phyloP scores from a whole-genome alignment of 371 early-diverging fungal species.

The Rhizopus microsporus region DNA sequence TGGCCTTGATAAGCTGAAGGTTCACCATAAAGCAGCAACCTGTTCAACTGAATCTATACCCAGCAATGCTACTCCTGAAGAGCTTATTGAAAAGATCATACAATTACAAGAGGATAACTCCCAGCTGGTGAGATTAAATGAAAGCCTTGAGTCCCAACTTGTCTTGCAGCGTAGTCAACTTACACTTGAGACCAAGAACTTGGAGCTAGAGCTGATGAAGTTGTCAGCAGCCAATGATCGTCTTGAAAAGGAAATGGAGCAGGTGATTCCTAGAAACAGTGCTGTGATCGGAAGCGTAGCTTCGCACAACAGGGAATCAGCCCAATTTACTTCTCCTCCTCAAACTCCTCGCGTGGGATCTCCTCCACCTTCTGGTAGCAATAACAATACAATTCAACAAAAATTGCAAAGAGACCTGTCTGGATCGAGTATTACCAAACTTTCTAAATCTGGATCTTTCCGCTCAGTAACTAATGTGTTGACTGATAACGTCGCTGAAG shows the following conservation, averaged over 20 bases:
- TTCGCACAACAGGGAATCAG: slow-evolving; percentile 24
- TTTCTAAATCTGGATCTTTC: slow-evolving; percentile 38
- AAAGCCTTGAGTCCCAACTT: slow-evolving; percentile 45
- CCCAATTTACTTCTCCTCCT: slow-evolving; percentile 37
- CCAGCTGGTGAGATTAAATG: slow-evolving; percentile 35
- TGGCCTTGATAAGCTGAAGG: background rate
- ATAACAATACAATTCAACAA: slow-evolving; percentile 19
- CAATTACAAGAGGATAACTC: slow-evolving; percentile 41
- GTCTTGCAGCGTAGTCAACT: slow-evolving; percentile 39
- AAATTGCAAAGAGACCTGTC: slow-evolving; percentile 33
- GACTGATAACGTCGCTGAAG: slow-evolving; percentile 15
- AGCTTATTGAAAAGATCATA: slow-evolving; percentile 24
- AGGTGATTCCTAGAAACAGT: slow-evolving; percentile 38
- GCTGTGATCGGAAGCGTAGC: background rate
- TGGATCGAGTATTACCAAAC: slow-evolving; percentile 25
- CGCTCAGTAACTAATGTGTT: slow-evolving; percentile 23
- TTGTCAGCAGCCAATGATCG: slow-evolving; percentile 51
- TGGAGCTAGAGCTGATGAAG: slow-evolving; percentile 47
- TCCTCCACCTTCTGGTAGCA: slow-evolving; percentile 11
- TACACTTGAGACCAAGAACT: slow-evolving; percentile 39
- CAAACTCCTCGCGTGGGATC: slow-evolving; percentile 43
- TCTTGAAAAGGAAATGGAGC: slow-evolving; percentile 52
- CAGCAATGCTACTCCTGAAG: slow-evolving; percentile 17
- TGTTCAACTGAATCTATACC: background rate
- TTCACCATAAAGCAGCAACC: background rate